Evolutionary conservation across 768 basidiomycete species (phyloP).

Genomic region (Termitomyces sp.): DNA sequence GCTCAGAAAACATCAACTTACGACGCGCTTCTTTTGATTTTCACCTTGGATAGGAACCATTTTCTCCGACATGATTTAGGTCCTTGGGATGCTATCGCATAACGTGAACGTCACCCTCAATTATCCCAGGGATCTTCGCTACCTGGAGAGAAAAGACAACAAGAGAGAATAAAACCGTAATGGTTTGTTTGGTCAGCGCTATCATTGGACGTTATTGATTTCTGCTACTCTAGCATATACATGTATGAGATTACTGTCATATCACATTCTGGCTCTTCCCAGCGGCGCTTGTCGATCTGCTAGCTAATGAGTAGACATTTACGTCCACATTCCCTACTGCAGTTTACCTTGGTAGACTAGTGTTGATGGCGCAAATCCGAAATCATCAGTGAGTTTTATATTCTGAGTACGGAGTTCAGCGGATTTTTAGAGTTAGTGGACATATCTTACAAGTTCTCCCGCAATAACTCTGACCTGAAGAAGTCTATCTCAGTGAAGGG

Average conservation of each 20-base stretch:
- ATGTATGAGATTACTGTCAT: neutral
- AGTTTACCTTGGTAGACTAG: slow-evolving; percentile 62
- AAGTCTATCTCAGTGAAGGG: neutral
- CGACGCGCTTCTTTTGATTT: slow-evolving; percentile 79
- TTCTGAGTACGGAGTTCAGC: slow-evolving; percentile 32
- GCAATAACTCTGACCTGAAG: slow-evolving; percentile 74
- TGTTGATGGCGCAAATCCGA: slow-evolving; percentile 86
- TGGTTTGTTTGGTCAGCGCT: slow-evolving; percentile 9
- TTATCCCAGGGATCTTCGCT: neutral
- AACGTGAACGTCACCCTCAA: neutral
- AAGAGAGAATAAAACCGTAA: neutral
- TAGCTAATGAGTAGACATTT: neutral
- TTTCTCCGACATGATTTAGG: slow-evolving; percentile 34
- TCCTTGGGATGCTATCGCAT: slow-evolving; percentile 7
- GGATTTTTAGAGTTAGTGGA: slow-evolving; percentile 2
- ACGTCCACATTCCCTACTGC: slow-evolving; percentile 3
- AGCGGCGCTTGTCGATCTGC: slow-evolving; percentile 50
- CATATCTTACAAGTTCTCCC: slow-evolving; percentile 63
- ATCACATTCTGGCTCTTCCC: slow-evolving; percentile 60
- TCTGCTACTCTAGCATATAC: neutral
- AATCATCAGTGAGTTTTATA: slow-evolving; percentile 65
- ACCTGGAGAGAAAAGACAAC: neutral
- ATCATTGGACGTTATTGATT: slow-evolving; percentile 4
- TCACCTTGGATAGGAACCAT: slow-evolving; percentile 71
- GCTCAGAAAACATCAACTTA: slow-evolving; percentile 36